Evolutionary conservation across 2,329 filamentous ascomycete genomes (phyloP).

Genomic region (Calonectria ilicicola): DNA sequence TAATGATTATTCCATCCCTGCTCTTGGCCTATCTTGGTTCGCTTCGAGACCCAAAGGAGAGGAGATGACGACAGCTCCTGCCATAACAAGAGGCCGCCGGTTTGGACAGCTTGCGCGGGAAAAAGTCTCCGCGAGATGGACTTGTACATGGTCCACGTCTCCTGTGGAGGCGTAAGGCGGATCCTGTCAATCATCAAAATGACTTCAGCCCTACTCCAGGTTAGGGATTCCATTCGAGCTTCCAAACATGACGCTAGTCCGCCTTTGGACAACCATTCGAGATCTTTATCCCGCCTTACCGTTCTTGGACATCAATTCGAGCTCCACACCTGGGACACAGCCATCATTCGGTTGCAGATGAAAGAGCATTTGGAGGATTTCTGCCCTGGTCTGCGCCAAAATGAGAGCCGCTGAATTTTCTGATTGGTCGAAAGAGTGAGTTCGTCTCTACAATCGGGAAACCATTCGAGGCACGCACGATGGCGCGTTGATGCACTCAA

Average conservation of each 20-base stretch:
- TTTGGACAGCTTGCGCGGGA: not conserved
- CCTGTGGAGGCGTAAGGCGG: not conserved
- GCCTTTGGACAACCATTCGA: constrained; percentile 33
- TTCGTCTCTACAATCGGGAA: constrained; percentile 29
- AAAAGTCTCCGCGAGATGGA: not conserved
- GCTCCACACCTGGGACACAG: constrained; percentile 24
- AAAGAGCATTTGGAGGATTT: constrained; percentile 13
- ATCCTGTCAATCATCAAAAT: not conserved
- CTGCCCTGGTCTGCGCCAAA: constrained; percentile 6
- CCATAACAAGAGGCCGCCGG: not conserved
- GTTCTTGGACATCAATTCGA: constrained; percentile 5
- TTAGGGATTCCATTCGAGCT: constrained; percentile 40
- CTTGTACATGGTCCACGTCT: not conserved
- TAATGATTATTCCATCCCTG: not conserved
- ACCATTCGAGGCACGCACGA: constrained; percentile 32
- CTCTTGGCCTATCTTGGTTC: not conserved
- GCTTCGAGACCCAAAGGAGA: not conserved
- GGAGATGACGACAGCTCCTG: not conserved
- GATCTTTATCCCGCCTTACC: not conserved
- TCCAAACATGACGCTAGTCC: not conserved
- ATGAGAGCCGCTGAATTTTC: not conserved
- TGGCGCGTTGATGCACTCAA: constrained; percentile 4
- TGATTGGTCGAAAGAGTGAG: constrained; percentile 24
- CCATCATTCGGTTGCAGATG: constrained; percentile 26
- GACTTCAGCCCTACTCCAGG: constrained; percentile 18